Evolutionary conservation across 1,139 yeast genomes (phyloP).

Genomic region (Pichia sp.): DNA sequence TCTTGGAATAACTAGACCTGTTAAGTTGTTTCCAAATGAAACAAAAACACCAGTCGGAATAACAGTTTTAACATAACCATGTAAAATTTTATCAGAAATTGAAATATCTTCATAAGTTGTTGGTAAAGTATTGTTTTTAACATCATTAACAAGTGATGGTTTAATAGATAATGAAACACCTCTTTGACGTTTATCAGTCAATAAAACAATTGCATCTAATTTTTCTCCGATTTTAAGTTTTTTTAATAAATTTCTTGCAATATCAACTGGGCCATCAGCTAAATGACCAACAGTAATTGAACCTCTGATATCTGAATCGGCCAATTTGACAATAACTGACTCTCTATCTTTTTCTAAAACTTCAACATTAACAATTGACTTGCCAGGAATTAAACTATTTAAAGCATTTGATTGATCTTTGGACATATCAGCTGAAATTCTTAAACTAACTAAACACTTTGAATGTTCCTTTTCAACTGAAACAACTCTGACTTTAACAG

Average conservation of each 20-base stretch:
- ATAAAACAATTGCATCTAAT: constrained; percentile 58
- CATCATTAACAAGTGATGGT: constrained; percentile 60
- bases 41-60: constrained; percentile 78
- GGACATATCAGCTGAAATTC: constrained; percentile 52
- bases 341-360: constrained; percentile 74
- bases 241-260: constrained; percentile 58
- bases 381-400: constrained; percentile 50
- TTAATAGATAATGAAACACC: constrained; percentile 61
- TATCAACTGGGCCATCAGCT: constrained; percentile 68
- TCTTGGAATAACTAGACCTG: constrained; percentile 78
- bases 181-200: constrained; percentile 56
- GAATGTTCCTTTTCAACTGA: constrained; percentile 49
- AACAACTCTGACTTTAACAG: constrained; percentile 64
- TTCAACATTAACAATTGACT: constrained; percentile 52
- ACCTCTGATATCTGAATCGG: constrained; percentile 56
- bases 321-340: constrained; percentile 59
- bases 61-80: constrained; percentile 75
- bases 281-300: constrained; percentile 70
- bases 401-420: constrained; percentile 45
- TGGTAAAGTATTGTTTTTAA: constrained; percentile 52
- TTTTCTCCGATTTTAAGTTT: constrained; percentile 53
- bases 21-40: constrained; percentile 70
- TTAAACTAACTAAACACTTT: constrained; percentile 67
- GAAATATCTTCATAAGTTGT: constrained; percentile 51
- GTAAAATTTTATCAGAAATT: constrained; percentile 41